These are phyloP conservation scores for Rhododendron williamsianum DNA, from an alignment of 148 eudicot species.

Conservation along the genomic window DNA sequence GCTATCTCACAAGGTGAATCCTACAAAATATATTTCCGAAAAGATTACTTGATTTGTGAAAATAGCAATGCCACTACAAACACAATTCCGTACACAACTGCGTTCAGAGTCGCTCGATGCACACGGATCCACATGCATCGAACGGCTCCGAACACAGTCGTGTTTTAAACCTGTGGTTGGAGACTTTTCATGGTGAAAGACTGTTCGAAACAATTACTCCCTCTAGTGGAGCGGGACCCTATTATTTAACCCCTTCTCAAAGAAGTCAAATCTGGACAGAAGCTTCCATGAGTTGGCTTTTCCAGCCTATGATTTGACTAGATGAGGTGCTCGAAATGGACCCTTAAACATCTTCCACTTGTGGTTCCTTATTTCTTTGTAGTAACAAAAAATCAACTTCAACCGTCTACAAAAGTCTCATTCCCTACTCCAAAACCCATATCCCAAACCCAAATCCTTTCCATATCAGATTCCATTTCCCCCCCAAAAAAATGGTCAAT, in stretches of 20 bases:
- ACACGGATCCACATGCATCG: no score
- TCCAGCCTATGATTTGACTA: background rate
- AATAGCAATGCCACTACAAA: no score
- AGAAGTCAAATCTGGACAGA: background rate
- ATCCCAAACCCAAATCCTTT: background rate
- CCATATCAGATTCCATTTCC: background rate
- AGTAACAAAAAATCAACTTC: background rate
- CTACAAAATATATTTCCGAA: no score
- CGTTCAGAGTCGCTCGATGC: no score
- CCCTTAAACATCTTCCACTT: background rate
- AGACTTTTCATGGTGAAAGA: no score
- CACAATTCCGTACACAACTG: background rate
- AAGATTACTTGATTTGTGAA: no score
- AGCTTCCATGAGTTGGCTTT: background rate
- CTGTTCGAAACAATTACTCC: background rate
- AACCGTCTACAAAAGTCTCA: background rate
- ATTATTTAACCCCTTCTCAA: background rate
- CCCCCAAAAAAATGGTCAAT: slow-evolving; percentile 14
- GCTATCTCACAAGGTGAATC: no score
- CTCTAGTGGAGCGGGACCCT: background rate
- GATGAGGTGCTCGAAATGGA: background rate
- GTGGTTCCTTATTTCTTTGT: background rate
- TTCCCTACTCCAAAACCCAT: background rate
- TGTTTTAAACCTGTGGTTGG: no score
- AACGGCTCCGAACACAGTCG: no score